Base-by-base conservation (phyloP, 345 rosid species). In the Limnanthes douglasii region DNA sequence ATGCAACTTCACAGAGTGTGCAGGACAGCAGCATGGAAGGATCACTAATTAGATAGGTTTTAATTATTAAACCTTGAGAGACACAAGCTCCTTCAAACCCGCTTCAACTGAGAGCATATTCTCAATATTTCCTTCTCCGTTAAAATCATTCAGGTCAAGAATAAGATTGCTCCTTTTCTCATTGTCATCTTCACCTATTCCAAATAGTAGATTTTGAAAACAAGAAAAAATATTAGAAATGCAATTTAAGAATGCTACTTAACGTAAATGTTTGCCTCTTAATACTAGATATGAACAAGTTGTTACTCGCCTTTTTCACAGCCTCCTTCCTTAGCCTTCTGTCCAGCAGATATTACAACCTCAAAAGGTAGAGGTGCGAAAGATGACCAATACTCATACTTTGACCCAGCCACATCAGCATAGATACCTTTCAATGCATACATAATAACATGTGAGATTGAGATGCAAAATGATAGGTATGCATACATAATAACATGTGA, bases 71-170 rank as follows among this genome's bases (percentile, higher is more conserved):
- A 85, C 96, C 96, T 92, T 92, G 12, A 75, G 43, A 35, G 94
- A 81, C 31, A 78, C 78, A 46, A 92, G 73, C 64, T 92, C 96
- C 64, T 69, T 75, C 68, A 92, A 47, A 49, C 94, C 99, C 96
- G 85, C 85, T 78, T 90, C 99, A 56, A 90, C 94, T 3, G 96
- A 81, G 41, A 92, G 94, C 93, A 92, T 85, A 50, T 86, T 92
- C 46, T 92, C 96, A 37, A 92, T 92, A 53, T 92, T 85, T 59
- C 96, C 94, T 52, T 92, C 99, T 50, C 96, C 94, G 9, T 75
- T 85, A 39, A 92, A 62, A 63, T 85, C 99, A 65, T 67, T 92
- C 52, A 71, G 54, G 53, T 92, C 94, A 45, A 65, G 78, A 60
- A 56, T 44, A 39, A 59, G 50, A 51, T 70, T 73, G 62, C 61